Base-by-base conservation (phyloP, 345 rosid genomes). In the Eucalyptus virginea region DNA sequence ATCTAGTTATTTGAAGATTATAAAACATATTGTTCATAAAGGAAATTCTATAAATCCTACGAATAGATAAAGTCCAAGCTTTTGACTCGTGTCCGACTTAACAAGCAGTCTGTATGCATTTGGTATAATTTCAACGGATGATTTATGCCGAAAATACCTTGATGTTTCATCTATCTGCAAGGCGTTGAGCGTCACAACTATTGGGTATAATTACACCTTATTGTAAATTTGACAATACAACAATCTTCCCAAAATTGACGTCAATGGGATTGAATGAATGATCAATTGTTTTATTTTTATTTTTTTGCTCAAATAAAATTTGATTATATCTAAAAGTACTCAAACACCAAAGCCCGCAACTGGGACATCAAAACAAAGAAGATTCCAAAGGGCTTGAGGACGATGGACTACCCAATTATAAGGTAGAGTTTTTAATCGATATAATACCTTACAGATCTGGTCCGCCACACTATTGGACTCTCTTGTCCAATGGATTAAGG, bases 41-140 rank as follows among this genome's bases (percentile, higher is more conserved):
- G 0, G 58, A 65, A 65, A n/a, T n/a, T n/a, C 4, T 65, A 32
- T 32, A 65, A 65, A 0, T 65, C 32, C 32, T 62, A 28, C 0
- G 1, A 62, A 62, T 62, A 28, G 69, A 30, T 30, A 28, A 65
- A 65, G 19, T n/a, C 72, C 10, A n/a, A 65, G 3, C 72, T 30
- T 65, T 65, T 14, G 9, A 65, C 37, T 4, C 0, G 0, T 65
- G 10, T 65, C 11, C 0, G 0, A 15, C 3, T 60, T 13, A 12
- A n/a, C 0, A 65, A 15, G 11, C 1, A 4, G 1, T n/a, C 0
- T 65, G 2, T 5, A n/a, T 65, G 77, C 21, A 13, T 0, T 65
- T 65, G 40, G 5, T n/a, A 8, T 32, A 65, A 0, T n/a, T n/a
- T 15, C 81, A 1, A 69, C 3, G 13, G 40, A 34, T 37, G 2